A percentile compares a stretch with the other conserved stretches of the same genome.
Evolutionary conservation across 768 basidiomycete species (phyloP).

Genomic region (Russula virescens): DNA sequence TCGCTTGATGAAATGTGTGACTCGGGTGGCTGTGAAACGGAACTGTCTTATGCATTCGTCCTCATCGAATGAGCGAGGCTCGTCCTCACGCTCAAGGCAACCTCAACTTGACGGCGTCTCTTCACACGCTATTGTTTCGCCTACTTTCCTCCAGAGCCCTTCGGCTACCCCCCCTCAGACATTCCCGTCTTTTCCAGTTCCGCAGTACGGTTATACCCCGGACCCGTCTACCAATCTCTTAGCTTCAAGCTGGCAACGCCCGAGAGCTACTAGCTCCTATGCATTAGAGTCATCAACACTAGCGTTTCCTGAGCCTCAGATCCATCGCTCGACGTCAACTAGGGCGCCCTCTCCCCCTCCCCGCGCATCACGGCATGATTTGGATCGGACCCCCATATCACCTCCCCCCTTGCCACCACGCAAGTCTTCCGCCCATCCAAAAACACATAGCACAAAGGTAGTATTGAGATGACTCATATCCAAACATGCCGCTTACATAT

Average conservation of each 20-base stretch:
- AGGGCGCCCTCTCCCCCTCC: constrained; percentile 18
- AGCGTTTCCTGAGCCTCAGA: constrained; percentile 48
- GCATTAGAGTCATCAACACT: constrained; percentile 28
- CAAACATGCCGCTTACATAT: neutral
- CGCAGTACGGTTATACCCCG: neutral
- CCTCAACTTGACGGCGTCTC: constrained; percentile 4
- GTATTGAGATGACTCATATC: neutral
- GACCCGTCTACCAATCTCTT: neutral
- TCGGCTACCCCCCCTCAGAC: neutral
- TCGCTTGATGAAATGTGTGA: too few species aligned
- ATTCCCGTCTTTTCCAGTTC: constrained; percentile 1
- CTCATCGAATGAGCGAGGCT: constrained; percentile 7
- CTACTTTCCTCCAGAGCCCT: constrained; percentile 1
- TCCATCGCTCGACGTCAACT: constrained; percentile 43
- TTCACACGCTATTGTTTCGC: neutral
- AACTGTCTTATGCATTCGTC: neutral
- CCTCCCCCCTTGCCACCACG: neutral
- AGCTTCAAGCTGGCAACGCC: constrained; percentile 18
- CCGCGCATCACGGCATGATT: constrained; percentile 1
- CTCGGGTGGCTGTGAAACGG: neutral
- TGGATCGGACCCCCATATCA: neutral
- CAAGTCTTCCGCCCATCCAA: constrained; percentile 3
- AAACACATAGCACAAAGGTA: constrained; percentile 13
- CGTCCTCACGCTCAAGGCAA: neutral
- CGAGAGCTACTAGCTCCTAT: constrained; percentile 21